These are phyloP conservation scores for Gyromitra esculenta DNA, from an alignment of 2,329 filamentous ascomycete genomes.

Conservation along the genomic window DNA sequence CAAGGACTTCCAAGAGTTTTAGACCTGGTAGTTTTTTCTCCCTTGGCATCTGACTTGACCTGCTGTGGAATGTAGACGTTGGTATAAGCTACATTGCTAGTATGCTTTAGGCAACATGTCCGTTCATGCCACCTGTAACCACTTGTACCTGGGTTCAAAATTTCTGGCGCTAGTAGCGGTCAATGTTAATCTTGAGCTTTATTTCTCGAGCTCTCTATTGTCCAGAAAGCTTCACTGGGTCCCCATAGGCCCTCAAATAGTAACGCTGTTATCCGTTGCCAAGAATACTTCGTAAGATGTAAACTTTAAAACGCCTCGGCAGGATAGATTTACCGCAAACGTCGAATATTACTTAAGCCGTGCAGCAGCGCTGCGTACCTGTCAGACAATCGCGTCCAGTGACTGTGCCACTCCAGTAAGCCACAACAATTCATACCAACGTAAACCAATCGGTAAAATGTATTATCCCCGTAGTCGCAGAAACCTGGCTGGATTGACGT, in stretches of 20 bases:
- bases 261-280: background rate
- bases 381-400: background rate
- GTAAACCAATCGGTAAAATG: conserved; percentile 12
- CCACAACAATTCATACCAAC: background rate
- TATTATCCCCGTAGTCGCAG: background rate
- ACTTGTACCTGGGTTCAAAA: background rate
- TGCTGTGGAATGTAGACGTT: conserved; percentile 3
- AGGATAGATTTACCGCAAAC: background rate
- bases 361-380: background rate
- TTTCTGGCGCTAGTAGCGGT: background rate
- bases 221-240: background rate
- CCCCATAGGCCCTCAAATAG: background rate
- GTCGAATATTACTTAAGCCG: background rate
- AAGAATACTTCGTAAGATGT: background rate
- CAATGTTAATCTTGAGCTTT: background rate
- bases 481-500: background rate
- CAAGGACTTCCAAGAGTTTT: background rate
- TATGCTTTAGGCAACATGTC: background rate
- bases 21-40: background rate
- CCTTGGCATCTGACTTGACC: background rate
- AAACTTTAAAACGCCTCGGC: conserved; percentile 2
- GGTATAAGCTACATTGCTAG: conserved; percentile 4
- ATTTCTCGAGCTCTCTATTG: background rate
- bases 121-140: conserved; percentile 3
- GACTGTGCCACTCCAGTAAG: background rate